Evolutionary conservation across 164 flowering plant species (phyloP), one percentile per base, ranked within the genome.

Genomic region (Macadamia tetraphylla): DNA sequence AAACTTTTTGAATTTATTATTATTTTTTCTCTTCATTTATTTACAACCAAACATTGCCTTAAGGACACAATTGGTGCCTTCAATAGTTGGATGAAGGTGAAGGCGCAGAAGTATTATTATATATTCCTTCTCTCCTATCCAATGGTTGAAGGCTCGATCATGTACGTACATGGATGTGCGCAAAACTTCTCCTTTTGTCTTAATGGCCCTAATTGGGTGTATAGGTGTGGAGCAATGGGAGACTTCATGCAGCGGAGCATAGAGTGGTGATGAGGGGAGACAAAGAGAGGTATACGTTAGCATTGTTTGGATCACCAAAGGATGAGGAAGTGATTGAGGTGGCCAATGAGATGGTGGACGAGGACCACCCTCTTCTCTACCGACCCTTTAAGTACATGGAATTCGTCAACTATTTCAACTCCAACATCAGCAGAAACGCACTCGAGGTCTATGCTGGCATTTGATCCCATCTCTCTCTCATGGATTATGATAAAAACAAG

Each of bases 191-290:
- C 48, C 48, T 43, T 6, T 43, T 43, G 6, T 5, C 48, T 43
- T 5, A 43, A 43, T 5, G 48, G 48, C 9, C 9, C 9, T 6
- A 0, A 43, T 43, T 14, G 14, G 6, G 4, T 29, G 0, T 0
- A 29, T 62, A 88, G 94, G 87, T 82, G 3, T 89, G 91, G 89
- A 84, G 83, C 76, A 87, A 87, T 62, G 90, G 88, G 32, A 81
- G 88, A 64, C 67, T 85, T 6, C 77, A 71, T n/a, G 74, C 91
- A n/a, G 70, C 75, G 18, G 72, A 55, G 44, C 91, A 89, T 63
- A 78, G 81, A 14, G 90, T 89, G 66, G 60, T 79, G 70, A 71
- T 87, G 76, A 73, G 58, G 5, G 88, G 80, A 14, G 76, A 81
- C 17, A 76, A 68, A 58, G 76, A 76, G 46, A 77, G 93, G 68